These are phyloP conservation scores for Nakazawaea ernobii DNA, from an alignment of 805 yeast species.

Conservation along the genomic window DNA sequence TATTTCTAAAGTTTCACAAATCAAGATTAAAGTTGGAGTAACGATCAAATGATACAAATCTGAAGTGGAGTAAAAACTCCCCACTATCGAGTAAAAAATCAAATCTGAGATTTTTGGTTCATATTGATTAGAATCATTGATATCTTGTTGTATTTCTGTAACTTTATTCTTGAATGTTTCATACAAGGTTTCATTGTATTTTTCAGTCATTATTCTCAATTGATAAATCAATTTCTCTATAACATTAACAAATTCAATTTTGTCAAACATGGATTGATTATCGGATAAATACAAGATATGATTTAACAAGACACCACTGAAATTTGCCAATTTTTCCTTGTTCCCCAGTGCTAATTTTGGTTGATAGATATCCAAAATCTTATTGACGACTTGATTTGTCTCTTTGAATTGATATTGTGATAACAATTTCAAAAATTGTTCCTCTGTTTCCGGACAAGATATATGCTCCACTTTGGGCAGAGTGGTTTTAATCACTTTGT, in stretches of 20 bases:
- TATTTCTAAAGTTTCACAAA: conserved; percentile 65
- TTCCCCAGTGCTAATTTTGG: conserved; percentile 81
- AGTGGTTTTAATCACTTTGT: conserved; percentile 20
- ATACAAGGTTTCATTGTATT: conserved; percentile 59
- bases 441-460: conserved; percentile 45
- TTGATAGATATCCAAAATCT: conserved; percentile 55
- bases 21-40: conserved; percentile 72
- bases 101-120: conserved; percentile 48
- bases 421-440: conserved; percentile 32
- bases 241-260: conserved; percentile 23
- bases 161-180: conserved; percentile 56
- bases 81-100: conserved; percentile 64
- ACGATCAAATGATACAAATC: conserved; percentile 91
- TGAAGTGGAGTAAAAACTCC: conserved; percentile 83
- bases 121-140: conserved; percentile 29
- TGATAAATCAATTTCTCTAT: conserved; percentile 34
- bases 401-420: conserved; percentile 30
- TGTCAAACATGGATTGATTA: conserved; percentile 18
- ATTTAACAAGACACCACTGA: conserved; percentile 58
- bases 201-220: conserved; percentile 55
- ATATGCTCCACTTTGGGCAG: conserved; percentile 15
- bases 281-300: conserved; percentile 51
- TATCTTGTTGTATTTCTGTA: conserved; percentile 46
- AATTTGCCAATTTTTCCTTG: conserved; percentile 61
- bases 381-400: conserved; percentile 43